phyloP scores from a whole-genome alignment of 1,284 basidiomycete genomes.

The Ustilago bromivora region DNA sequence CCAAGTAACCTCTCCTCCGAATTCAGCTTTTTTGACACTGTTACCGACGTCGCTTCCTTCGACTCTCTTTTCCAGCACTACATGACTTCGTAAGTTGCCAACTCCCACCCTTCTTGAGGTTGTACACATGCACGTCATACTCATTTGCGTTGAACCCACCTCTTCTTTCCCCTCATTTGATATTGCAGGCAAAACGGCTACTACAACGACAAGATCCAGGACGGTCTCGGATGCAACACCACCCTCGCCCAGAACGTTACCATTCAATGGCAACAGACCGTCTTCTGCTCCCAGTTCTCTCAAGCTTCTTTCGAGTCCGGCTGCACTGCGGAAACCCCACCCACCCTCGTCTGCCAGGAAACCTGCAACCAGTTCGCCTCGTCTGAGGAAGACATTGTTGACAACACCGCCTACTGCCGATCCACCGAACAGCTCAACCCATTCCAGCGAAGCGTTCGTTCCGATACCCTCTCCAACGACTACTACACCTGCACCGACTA shows the following conservation, averaged over 20 bases:
- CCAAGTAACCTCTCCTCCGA: slow-evolving; percentile 69
- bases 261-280: slow-evolving; percentile 62
- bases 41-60: slow-evolving; percentile 70
- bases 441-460: slow-evolving; percentile 57
- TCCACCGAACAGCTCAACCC: slow-evolving; percentile 55
- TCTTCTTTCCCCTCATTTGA: not conserved
- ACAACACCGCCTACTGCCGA: slow-evolving; percentile 60
- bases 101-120: not conserved
- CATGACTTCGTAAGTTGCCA: slow-evolving; percentile 59
- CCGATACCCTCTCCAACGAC: slow-evolving; percentile 69
- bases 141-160: not conserved
- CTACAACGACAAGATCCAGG: slow-evolving; percentile 50
- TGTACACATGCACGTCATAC: not conserved
- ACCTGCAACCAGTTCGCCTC: slow-evolving; percentile 59
- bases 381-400: slow-evolving; percentile 56
- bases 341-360: slow-evolving; percentile 63
- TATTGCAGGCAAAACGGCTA: slow-evolving; percentile 62
- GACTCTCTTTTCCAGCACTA: slow-evolving; percentile 70
- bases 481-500: slow-evolving; percentile 70
- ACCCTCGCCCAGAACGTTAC: slow-evolving; percentile 56
- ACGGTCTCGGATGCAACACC: slow-evolving; percentile 59
- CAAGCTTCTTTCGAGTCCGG: slow-evolving; percentile 55
- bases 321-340: slow-evolving; percentile 57
- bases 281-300: slow-evolving; percentile 64
- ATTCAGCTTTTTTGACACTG: slow-evolving; percentile 68